phyloP scores from a whole-genome alignment of 2,329 filamentous ascomycete species.

The Fusarium sp. region DNA sequence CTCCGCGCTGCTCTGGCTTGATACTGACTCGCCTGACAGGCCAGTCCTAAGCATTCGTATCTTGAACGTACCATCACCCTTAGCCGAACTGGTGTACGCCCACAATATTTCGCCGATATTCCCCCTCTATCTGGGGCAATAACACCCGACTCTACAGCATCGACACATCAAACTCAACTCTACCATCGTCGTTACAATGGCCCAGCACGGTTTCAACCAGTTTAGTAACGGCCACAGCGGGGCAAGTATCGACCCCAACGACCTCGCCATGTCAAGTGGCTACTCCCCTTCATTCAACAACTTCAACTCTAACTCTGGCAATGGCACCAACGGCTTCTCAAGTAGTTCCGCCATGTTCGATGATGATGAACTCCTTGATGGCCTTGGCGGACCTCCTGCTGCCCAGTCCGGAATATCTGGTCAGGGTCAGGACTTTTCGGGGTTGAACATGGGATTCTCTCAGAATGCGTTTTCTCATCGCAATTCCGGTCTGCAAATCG shows the following conservation, averaged over 20 bases:
- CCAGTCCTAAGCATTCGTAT: conserved; percentile 27
- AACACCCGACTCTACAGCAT: conserved; percentile 32
- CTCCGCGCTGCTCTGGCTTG: conserved; percentile 25
- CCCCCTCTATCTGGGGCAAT: conserved; percentile 36
- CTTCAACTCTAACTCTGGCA: conserved; percentile 67
- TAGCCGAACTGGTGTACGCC: conserved; percentile 39
- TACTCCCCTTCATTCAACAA: conserved; percentile 70
- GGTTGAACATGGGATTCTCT: conserved; percentile 68
- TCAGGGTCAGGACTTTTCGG: conserved; percentile 66
- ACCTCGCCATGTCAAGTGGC: conserved; percentile 75
- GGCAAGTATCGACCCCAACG: conserved; percentile 82
- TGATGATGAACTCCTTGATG: conserved; percentile 89
- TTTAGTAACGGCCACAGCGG: conserved; percentile 65
- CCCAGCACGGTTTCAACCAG: conserved; percentile 67
- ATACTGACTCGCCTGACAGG: conserved; percentile 39
- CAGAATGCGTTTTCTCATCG: conserved; percentile 68
- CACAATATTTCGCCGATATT: conserved; percentile 43
- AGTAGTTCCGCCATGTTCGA: conserved; percentile 81
- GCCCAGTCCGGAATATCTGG: conserved; percentile 62
- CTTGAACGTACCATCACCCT: conserved; percentile 30
- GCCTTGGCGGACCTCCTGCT: conserved; percentile 68
- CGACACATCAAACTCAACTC: conserved; percentile 17
- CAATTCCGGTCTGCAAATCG: conserved; percentile 55
- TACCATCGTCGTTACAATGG: conserved; percentile 54
- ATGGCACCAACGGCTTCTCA: conserved; percentile 77